Conservation (phyloP, 306 rosid species). For the Lotus japonicus region DNA sequence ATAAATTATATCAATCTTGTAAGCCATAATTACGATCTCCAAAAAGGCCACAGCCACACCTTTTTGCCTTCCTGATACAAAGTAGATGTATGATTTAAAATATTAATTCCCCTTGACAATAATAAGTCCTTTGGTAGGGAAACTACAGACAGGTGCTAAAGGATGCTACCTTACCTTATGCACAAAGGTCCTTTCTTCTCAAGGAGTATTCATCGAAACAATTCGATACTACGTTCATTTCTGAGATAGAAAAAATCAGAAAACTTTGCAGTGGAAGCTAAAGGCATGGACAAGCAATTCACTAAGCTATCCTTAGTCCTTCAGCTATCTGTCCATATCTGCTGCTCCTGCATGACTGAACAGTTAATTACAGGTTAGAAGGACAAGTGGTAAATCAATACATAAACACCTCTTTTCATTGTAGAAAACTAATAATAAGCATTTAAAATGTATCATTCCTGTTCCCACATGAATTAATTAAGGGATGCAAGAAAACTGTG, state of each 20-base stretch:
- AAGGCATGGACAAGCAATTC: background rate
- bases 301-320: conserved; percentile 3
- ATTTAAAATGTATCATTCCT: no score
- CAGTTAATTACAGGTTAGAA: no score
- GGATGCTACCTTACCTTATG: no score
- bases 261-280: background rate
- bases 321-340: background rate
- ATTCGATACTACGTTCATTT: background rate
- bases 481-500: background rate
- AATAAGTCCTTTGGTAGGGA: no score
- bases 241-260: background rate
- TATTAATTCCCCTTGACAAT: no score
- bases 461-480: background rate
- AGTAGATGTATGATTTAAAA: background rate
- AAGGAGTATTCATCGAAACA: no score
- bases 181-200: no score
- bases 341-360: no score
- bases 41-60: conserved; percentile 1
- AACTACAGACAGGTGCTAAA: no score
- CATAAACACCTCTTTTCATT: no score
- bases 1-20: background rate
- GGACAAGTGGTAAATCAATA: no score
- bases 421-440: no score
- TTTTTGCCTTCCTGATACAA: conserved; percentile 7
- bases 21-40: background rate